These are phyloP conservation scores for Pseudogymnoascus sp. DNA, from an alignment of 2,329 filamentous ascomycete genomes.

Conservation along the genomic window DNA sequence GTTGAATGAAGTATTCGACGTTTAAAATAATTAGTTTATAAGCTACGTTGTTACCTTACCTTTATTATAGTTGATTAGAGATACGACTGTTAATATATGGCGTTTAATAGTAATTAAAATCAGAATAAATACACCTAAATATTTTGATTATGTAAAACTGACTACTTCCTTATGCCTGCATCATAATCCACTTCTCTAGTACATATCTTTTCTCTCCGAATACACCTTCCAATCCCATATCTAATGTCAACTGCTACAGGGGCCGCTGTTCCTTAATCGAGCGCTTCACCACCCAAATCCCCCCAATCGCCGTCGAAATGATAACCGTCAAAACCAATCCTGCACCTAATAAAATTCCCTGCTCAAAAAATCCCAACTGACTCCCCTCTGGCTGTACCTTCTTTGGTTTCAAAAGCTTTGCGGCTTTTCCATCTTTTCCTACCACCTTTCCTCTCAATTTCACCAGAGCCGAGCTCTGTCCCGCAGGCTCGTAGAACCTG, in stretches of 20 bases:
- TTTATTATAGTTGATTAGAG: background rate
- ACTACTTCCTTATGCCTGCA: too few relatives aligned
- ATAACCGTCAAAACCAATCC: background rate
- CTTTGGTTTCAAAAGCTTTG: background rate
- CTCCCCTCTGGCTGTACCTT: conserved; percentile 28
- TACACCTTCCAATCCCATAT: background rate
- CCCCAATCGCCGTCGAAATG: background rate
- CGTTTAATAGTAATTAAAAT: too few relatives aligned
- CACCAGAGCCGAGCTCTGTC: background rate
- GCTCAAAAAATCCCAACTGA: conserved; percentile 43
- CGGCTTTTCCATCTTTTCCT: background rate
- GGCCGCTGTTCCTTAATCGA: background rate
- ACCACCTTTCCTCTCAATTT: background rate
- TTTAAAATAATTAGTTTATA: background rate
- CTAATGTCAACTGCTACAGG: background rate
- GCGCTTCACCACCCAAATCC: background rate
- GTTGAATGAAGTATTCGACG: background rate
- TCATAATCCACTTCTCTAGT: too few relatives aligned
- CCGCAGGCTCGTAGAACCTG: background rate
- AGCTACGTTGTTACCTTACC: background rate
- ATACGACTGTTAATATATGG: background rate
- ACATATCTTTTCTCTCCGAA: too few relatives aligned
- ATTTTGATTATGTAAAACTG: too few relatives aligned
- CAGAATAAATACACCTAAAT: too few relatives aligned
- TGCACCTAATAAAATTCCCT: conserved; percentile 27